These are phyloP conservation scores for Aspergillus novofumigatus DNA, from an alignment of 2,329 filamentous ascomycete species.

Conservation along the genomic window DNA sequence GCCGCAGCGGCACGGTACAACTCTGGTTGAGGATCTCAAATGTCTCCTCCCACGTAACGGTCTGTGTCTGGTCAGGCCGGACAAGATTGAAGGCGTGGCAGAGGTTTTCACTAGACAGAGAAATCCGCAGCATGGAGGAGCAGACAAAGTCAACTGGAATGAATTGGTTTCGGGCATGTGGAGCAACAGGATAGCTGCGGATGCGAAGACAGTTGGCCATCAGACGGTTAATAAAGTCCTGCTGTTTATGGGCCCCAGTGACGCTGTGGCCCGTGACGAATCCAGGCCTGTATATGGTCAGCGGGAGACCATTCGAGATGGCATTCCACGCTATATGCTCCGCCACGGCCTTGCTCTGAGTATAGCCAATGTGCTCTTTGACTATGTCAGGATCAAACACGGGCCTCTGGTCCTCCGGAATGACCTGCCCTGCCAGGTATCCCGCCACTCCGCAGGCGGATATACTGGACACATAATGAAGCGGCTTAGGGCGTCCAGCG, in stretches of 20 bases:
- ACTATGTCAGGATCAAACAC: background rate
- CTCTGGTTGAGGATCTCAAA: no score
- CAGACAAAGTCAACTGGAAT: slow-evolving; percentile 16
- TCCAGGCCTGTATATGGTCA: slow-evolving; percentile 17
- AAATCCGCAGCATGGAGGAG: slow-evolving; percentile 12
- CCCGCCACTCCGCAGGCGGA: slow-evolving; percentile 10
- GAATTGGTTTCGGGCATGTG: slow-evolving; percentile 8
- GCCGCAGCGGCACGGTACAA: no score
- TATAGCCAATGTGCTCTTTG: slow-evolving; percentile 14
- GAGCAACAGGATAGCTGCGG: slow-evolving; percentile 10
- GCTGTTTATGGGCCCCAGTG: slow-evolving; percentile 12
- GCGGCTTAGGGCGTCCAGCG: slow-evolving; percentile 9
- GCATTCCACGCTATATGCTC: slow-evolving; percentile 17
- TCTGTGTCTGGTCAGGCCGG: slow-evolving; percentile 1
- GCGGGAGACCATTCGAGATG: slow-evolving; percentile 13
- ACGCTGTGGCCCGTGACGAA: slow-evolving; percentile 14
- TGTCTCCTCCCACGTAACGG: no score
- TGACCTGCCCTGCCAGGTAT: background rate
- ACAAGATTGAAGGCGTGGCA: slow-evolving; percentile 18
- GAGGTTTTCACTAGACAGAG: background rate
- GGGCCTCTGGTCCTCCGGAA: slow-evolving; percentile 9
- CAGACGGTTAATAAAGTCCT: slow-evolving; percentile 15
- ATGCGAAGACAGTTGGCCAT: slow-evolving; percentile 13
- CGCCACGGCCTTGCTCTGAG: slow-evolving; percentile 17
- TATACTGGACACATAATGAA: slow-evolving; percentile 18